Evolutionary conservation across 257 asterid genomes (phyloP).

Genomic region (Cruciata laevipes): DNA sequence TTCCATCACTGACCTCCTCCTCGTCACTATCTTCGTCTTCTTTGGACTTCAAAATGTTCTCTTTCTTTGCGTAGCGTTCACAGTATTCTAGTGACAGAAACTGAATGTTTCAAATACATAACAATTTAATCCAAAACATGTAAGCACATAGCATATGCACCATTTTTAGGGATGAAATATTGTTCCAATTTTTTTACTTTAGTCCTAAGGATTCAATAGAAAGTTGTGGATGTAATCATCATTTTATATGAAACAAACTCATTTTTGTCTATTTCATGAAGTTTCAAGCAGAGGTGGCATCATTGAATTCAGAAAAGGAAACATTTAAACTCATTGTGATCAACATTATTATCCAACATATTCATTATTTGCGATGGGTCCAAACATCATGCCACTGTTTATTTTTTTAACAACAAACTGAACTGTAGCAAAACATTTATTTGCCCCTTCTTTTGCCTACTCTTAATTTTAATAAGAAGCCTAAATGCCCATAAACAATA

Average conservation of each 20-base stretch:
- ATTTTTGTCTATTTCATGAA: neutral
- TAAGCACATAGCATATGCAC: neutral
- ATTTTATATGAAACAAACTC: neutral
- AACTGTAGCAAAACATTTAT: neutral
- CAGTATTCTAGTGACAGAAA: constrained; percentile 48
- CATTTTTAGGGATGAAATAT: neutral
- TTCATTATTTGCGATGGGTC: neutral
- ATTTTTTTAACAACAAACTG: neutral
- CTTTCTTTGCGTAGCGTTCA: constrained; percentile 78
- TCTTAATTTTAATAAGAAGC: neutral
- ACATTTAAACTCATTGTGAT: neutral
- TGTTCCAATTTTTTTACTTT: neutral
- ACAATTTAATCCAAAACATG: neutral
- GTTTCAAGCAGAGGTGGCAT: neutral
- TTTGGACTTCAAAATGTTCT: constrained; percentile 27
- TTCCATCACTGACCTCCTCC: constrained; percentile 52
- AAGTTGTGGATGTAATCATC: neutral
- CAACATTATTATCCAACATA: neutral
- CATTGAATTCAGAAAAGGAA: neutral
- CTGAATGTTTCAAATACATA: neutral
- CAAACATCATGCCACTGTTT: neutral
- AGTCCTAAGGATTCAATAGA: neutral
- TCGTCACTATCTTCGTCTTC: constrained; percentile 57
- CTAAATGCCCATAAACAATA: neutral
- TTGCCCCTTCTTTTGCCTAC: neutral